These are phyloP conservation scores for Fonsecaea pugnacius DNA, from an alignment of 2,329 filamentous ascomycete genomes.

Conservation along the genomic window DNA sequence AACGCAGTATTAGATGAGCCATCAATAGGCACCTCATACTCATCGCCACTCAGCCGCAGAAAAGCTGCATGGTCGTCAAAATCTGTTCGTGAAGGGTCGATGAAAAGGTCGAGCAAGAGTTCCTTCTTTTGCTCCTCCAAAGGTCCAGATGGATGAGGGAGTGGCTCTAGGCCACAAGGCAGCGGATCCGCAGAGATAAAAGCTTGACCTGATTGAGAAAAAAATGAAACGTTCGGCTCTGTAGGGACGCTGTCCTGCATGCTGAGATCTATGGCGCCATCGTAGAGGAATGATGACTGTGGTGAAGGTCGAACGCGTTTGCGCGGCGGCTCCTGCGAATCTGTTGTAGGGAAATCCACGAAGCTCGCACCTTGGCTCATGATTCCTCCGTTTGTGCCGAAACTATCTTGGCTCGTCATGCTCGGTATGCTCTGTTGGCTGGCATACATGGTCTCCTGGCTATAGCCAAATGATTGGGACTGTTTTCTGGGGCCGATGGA, in stretches of 20 bases:
- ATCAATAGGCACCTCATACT: constrained; percentile 92
- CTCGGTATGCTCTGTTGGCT: constrained; percentile 79
- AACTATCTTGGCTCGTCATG: constrained; percentile 74
- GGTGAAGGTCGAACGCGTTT: constrained; percentile 42
- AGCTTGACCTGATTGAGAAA: constrained; percentile 44
- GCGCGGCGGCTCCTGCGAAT: constrained; percentile 37
- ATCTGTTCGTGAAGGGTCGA: constrained; percentile 72
- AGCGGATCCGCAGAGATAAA: constrained; percentile 31
- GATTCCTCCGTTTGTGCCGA: constrained; percentile 60
- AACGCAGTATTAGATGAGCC: constrained; percentile 82
- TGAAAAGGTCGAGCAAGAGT: constrained; percentile 79
- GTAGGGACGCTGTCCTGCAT: constrained; percentile 45
- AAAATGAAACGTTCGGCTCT: constrained; percentile 54
- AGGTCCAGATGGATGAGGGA: constrained; percentile 60
- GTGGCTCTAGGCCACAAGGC: constrained; percentile 46
- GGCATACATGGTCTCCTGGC: constrained; percentile 69
- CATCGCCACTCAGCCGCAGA: constrained; percentile 72
- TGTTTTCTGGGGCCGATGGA: constrained; percentile 71
- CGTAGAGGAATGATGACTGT: constrained; percentile 45
- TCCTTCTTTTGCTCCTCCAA: constrained; percentile 80
- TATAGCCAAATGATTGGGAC: constrained; percentile 67
- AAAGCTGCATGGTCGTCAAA: constrained; percentile 77
- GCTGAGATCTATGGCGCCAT: constrained; percentile 33
- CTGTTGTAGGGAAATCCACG: constrained; percentile 34
- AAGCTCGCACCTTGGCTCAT: constrained; percentile 58